phyloP scores from a whole-genome alignment of 345 rosid genomes.

The Linum tenue region DNA sequence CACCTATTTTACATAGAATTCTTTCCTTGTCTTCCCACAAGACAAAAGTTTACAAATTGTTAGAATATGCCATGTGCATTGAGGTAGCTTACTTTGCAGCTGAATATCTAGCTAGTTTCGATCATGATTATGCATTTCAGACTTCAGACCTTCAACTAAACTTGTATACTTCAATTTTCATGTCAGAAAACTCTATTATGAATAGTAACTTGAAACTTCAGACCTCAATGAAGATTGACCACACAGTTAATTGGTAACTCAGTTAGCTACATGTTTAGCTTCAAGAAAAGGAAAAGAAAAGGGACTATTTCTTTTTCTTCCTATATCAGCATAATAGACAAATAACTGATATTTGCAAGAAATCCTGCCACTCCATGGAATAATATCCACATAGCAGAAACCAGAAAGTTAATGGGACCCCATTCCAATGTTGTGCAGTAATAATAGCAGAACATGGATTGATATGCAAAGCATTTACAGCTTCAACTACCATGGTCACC shows the following conservation, averaged over 20 bases:
- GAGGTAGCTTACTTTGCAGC: no score
- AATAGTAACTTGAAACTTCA: not conserved
- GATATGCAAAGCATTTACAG: slow-evolving; percentile 12
- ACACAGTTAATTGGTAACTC: not conserved
- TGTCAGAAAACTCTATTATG: no score
- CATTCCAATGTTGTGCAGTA: not conserved
- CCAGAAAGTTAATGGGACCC: not conserved
- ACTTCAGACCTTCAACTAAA: no score
- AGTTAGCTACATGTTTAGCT: not conserved
- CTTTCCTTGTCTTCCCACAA: no score
- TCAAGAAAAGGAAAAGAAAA: not conserved
- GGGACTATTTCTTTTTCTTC: not conserved
- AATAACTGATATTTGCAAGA: no score
- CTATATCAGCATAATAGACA: no score
- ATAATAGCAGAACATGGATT: slow-evolving; percentile 5
- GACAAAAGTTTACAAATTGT: no score
- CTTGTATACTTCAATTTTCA: no score
- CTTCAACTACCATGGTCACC: slow-evolving; percentile 21
- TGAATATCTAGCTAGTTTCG: no score
- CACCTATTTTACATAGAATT: no score
- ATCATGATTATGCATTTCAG: no score
- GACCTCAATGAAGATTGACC: not conserved
- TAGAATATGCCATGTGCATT: no score
- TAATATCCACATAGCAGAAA: not conserved
- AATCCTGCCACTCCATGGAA: not conserved